Percentiles rank a stretch among this genome's conserved stretches.
These are phyloP conservation scores for Ophiocordyceps robertsii DNA, from an alignment of 2,329 filamentous ascomycete species.

Conservation along the genomic window DNA sequence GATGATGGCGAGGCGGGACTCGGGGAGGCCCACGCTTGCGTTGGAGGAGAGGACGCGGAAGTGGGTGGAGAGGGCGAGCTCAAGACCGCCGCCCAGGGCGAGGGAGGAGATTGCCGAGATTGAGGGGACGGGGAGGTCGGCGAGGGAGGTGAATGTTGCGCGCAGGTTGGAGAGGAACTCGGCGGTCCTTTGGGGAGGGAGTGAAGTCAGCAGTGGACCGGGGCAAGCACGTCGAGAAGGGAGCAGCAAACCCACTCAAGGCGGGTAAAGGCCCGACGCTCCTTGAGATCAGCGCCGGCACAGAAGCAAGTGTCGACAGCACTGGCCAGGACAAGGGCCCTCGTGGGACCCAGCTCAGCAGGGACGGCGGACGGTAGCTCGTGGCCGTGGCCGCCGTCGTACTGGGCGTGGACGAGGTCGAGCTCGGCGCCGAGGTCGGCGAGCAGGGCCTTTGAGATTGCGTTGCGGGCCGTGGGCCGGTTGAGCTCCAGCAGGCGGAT, in stretches of 20 bases:
- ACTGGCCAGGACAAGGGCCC: constrained; percentile 73
- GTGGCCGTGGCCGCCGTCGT: constrained; percentile 40
- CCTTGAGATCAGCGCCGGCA: constrained; percentile 88
- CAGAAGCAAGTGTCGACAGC: constrained; percentile 83
- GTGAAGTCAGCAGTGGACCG: neutral
- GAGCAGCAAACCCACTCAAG: constrained; percentile 57
- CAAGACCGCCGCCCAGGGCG: constrained; percentile 85
- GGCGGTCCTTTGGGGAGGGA: constrained; percentile 56
- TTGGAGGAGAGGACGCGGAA: constrained; percentile 77
- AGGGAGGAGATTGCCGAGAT: constrained; percentile 77
- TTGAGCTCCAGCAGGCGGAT: constrained; percentile 85
- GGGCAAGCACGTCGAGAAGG: too few species aligned
- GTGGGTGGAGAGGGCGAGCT: constrained; percentile 80
- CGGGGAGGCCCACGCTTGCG: constrained; percentile 69
- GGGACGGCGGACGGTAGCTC: constrained; percentile 31
- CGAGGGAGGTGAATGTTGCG: constrained; percentile 58
- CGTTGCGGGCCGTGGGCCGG: constrained; percentile 74
- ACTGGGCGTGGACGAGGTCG: constrained; percentile 53
- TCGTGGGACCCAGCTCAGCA: constrained; percentile 44
- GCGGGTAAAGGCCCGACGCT: constrained; percentile 60
- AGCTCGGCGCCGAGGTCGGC: constrained; percentile 59
- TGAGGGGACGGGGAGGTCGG: constrained; percentile 71
- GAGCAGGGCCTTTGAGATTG: constrained; percentile 71
- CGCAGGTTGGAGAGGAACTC: constrained; percentile 69
- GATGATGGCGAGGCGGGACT: constrained; percentile 86